Conservation (phyloP, 768 basidiomycete genomes). For the Lepiota subincarnata region DNA sequence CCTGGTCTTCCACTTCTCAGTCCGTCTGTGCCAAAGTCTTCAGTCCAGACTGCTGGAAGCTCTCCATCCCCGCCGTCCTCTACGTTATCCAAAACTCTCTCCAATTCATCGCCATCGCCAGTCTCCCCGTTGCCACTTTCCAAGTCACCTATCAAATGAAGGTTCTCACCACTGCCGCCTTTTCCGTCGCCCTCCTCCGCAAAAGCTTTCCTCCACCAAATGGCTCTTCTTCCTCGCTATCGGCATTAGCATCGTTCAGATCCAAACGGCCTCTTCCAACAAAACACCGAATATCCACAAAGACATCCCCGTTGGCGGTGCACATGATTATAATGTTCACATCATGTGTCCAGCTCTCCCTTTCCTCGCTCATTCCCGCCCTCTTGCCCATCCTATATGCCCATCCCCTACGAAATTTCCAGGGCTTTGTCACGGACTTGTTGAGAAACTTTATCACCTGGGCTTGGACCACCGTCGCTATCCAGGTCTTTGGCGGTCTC, state of each 20-base stretch:
- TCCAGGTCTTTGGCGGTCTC: constrained; percentile 90
- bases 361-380: constrained; percentile 92
- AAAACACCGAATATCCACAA: neutral
- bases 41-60: constrained; percentile 93
- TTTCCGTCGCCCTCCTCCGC: constrained; percentile 81
- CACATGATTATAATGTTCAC: constrained; percentile 65
- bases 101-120: constrained; percentile 95
- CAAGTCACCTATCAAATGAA: no score
- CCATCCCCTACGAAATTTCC: constrained; percentile 34
- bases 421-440: no score
- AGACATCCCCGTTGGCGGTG: constrained; percentile 54
- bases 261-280: constrained; percentile 40
- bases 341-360: constrained; percentile 90
- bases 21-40: constrained; percentile 72
- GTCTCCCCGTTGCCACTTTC: no score
- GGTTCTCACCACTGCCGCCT: constrained; percentile 93
- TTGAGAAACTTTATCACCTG: no score
- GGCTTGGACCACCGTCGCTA: no score
- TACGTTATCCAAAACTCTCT: constrained; percentile 95
- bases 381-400: constrained; percentile 71
- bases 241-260: constrained; percentile 92
- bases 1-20: constrained; percentile 33
- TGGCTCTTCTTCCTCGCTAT: constrained; percentile 90
- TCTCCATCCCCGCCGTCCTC: constrained; percentile 93
- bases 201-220: constrained; percentile 68